These are phyloP conservation scores for Roridomyces roridus DNA, from an alignment of 768 basidiomycete species.

Conservation along the genomic window DNA sequence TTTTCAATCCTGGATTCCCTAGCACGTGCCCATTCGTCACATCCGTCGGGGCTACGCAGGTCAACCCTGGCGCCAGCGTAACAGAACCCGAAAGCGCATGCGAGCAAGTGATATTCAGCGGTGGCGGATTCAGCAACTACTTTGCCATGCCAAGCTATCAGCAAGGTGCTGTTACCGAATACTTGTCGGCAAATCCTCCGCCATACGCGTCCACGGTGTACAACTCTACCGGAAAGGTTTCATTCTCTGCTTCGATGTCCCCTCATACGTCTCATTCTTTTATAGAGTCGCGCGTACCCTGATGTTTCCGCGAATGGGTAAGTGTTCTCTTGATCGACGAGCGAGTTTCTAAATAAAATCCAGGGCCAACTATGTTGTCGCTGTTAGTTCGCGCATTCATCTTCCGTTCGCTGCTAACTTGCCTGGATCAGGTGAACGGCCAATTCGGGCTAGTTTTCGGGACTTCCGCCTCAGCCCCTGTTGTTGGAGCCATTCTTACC, in stretches of 20 bases:
- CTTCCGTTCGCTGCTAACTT: background rate
- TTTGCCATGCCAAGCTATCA: conserved; percentile 47
- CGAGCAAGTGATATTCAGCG: conserved; percentile 41
- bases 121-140: conserved; percentile 50
- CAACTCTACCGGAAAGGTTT: conserved; percentile 40
- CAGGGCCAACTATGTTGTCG: conserved; percentile 52
- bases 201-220: conserved; percentile 27
- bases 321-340: conserved; percentile 2
- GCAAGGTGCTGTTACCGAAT: conserved; percentile 39
- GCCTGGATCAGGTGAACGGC: conserved; percentile 36
- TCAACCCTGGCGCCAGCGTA: conserved; percentile 35
- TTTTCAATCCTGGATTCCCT: conserved; percentile 53
- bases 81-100: conserved; percentile 43
- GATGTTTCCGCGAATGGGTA: conserved; percentile 53
- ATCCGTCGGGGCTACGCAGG: conserved; percentile 53
- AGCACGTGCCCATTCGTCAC: conserved; percentile 50
- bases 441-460: conserved; percentile 48
- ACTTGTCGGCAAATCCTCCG: conserved; percentile 39
- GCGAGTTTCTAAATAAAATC: background rate
- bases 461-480: conserved; percentile 56
- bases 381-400: conserved; percentile 23
- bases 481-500: conserved; percentile 53
- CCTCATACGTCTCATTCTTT: background rate
- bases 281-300: conserved; percentile 51
- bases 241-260: conserved; percentile 15